Conservation (phyloP, 441 rosid genomes). For the Hypseocharis bilobata region DNA sequence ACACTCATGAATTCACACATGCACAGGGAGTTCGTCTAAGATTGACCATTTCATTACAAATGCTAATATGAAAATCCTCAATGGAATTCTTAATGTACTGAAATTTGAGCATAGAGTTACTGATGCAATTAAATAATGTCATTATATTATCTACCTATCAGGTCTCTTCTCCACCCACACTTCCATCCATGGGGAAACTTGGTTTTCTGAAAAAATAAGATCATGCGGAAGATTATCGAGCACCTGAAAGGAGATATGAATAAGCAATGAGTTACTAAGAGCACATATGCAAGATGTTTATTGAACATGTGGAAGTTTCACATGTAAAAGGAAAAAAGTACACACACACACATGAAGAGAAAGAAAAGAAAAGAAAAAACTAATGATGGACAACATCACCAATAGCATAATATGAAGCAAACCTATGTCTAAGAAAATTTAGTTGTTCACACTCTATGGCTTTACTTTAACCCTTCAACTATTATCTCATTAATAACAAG, state of each 20-base stretch:
- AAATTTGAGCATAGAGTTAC: not conserved
- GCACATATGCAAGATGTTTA: not conserved
- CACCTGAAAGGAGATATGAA: constrained; percentile 45
- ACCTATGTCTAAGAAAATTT: not conserved
- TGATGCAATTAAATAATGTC: not conserved
- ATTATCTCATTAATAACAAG: constrained; percentile 5
- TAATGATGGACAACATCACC: not conserved
- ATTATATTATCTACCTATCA: constrained; percentile 38
- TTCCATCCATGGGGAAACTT: constrained; percentile 83
- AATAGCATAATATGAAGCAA: not conserved
- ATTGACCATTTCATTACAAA: too few species aligned
- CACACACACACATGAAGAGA: not conserved
- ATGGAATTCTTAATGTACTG: not conserved
- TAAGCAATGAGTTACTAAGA: not conserved
- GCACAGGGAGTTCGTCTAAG: too few species aligned
- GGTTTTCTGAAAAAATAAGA: constrained; percentile 69
- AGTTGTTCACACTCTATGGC: not conserved
- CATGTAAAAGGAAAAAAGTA: not conserved
- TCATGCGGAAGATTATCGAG: constrained; percentile 96
- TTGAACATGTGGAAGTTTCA: not conserved
- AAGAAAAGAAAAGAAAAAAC: not conserved
- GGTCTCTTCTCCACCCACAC: constrained; percentile 75
- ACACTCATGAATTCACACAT: too few species aligned
- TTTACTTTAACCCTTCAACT: constrained; percentile 12
- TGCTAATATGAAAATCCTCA: not conserved